These are phyloP conservation scores for Corymbia maculata DNA, from an alignment of 345 rosid species.

Conservation along the genomic window DNA sequence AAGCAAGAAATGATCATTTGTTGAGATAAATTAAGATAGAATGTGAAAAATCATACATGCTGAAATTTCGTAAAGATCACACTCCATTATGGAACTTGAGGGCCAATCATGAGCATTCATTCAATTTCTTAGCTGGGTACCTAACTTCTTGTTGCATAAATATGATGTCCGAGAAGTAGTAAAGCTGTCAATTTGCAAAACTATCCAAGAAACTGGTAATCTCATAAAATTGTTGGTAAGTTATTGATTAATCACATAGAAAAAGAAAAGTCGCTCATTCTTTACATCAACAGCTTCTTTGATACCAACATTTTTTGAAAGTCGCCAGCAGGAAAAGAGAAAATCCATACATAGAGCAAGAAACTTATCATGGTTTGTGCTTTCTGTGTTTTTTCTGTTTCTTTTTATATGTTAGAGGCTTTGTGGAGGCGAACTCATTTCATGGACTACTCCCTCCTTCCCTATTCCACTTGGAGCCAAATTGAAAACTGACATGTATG, in stretches of 20 bases:
- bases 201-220: neutral
- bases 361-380: neutral
- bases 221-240: neutral
- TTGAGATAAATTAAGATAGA: neutral
- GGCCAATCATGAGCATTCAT: neutral
- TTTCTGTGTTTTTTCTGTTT: neutral
- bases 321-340: neutral
- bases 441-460: neutral
- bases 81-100: neutral
- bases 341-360: neutral
- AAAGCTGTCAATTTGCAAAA: neutral
- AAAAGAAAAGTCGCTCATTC: neutral
- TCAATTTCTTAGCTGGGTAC: neutral
- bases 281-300: neutral
- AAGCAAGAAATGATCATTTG: neutral
- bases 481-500: neutral
- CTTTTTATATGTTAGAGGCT: neutral
- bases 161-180: neutral
- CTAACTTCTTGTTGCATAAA: neutral
- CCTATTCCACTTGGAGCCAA: neutral
- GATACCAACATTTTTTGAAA: neutral
- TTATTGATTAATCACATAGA: neutral
- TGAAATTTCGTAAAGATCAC: neutral
- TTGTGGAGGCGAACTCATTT: neutral
- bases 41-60: neutral